These are phyloP conservation scores for Penicillium pancosmium DNA, from an alignment of 495 filamentous ascomycete genomes.

Conservation along the genomic window DNA sequence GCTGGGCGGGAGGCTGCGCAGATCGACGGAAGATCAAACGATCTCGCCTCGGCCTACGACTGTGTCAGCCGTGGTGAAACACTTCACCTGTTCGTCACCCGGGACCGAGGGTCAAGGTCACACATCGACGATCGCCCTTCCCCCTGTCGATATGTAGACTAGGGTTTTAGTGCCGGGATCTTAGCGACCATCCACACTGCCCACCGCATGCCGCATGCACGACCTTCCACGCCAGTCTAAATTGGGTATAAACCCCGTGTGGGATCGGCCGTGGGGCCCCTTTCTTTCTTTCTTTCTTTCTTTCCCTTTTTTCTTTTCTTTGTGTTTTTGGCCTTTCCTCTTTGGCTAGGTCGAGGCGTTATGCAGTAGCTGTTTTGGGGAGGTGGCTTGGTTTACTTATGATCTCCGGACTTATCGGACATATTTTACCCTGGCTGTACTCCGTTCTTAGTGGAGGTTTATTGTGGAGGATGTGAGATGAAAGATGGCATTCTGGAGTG, in stretches of 20 bases:
- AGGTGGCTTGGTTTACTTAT: neutral
- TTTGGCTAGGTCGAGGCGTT: slow-evolving; percentile 3
- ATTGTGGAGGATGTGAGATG: slow-evolving; percentile 1
- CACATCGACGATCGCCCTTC: slow-evolving; percentile 11
- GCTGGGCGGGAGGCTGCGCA: slow-evolving; percentile 4
- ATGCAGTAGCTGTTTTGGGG: slow-evolving; percentile 3
- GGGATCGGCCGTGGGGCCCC: slow-evolving; percentile 16
- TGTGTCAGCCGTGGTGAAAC: slow-evolving; percentile 29
- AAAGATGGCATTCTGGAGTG: neutral
- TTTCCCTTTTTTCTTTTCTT: neutral
- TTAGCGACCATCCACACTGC: slow-evolving; percentile 13
- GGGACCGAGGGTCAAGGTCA: slow-evolving; percentile 10
- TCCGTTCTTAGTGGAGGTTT: neutral
- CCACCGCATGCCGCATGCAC: slow-evolving; percentile 7
- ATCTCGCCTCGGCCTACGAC: slow-evolving; percentile 12
- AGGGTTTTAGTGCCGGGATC: slow-evolving; percentile 15
- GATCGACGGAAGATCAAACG: slow-evolving; percentile 27
- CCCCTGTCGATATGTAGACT: slow-evolving; percentile 9
- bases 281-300: slow-evolving; percentile 3
- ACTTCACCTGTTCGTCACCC: slow-evolving; percentile 31
- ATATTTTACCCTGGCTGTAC: neutral
- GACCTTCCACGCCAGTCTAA: slow-evolving; percentile 1
- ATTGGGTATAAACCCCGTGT: slow-evolving; percentile 27
- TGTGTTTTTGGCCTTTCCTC: slow-evolving; percentile 11
- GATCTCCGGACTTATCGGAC: neutral